phyloP scores from a whole-genome alignment of 805 yeast species.

The Brettanomyces nanus region DNA sequence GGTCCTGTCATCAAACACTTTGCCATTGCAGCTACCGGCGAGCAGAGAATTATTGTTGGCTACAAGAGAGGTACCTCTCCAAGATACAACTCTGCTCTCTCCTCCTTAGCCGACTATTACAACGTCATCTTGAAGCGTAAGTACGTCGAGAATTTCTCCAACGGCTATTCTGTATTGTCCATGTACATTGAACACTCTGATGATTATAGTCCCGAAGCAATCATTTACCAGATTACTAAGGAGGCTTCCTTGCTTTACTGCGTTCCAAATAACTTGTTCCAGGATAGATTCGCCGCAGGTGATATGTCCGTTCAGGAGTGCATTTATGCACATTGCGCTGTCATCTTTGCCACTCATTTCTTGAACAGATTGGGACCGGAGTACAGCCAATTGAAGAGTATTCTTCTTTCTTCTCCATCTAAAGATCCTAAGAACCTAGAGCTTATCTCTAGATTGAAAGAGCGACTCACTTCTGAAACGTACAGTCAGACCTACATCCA shows the following conservation, averaged over 20 bases:
- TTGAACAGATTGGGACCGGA: slow-evolving; percentile 91
- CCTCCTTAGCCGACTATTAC: slow-evolving; percentile 83
- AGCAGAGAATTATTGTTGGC: slow-evolving; percentile 83
- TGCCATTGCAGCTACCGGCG: slow-evolving; percentile 71
- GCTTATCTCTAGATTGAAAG: slow-evolving; percentile 70
- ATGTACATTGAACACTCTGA: slow-evolving; percentile 70
- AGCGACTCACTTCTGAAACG: slow-evolving; percentile 87
- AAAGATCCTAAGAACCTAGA: slow-evolving; percentile 58
- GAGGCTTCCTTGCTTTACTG: slow-evolving; percentile 91
- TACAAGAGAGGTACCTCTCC: slow-evolving; percentile 79
- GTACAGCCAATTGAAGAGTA: slow-evolving; percentile 55
- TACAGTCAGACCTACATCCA: slow-evolving; percentile 78
- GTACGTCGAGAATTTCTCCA: slow-evolving; percentile 89
- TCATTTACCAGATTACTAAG: slow-evolving; percentile 82
- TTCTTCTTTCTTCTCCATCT: slow-evolving; percentile 51
- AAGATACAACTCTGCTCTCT: slow-evolving; percentile 78
- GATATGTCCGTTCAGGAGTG: slow-evolving; percentile 89
- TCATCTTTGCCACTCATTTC: slow-evolving; percentile 88
- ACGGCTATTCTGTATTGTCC: slow-evolving; percentile 80
- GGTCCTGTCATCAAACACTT: slow-evolving; percentile 92
- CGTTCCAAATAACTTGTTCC: slow-evolving; percentile 80
- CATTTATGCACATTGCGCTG: slow-evolving; percentile 89
- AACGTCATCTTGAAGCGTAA: slow-evolving; percentile 78
- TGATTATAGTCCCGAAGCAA: slow-evolving; percentile 48
- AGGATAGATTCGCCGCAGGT: slow-evolving; percentile 60